phyloP scores from a whole-genome alignment of 352 stramenopile genomes.

The Phytophthora sp. region DNA sequence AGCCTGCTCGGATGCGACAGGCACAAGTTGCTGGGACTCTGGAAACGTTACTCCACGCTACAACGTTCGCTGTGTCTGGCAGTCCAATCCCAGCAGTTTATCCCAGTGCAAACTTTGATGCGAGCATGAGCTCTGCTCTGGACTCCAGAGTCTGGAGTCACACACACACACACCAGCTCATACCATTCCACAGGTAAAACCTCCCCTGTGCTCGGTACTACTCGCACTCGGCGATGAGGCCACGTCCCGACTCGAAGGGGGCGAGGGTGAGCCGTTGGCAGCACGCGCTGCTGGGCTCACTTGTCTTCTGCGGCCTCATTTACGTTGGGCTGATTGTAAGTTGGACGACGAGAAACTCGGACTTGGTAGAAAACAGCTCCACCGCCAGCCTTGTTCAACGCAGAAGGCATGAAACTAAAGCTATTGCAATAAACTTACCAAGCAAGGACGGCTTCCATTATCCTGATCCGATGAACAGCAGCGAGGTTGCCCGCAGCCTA shows the following conservation, averaged over 20 bases:
- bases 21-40: too few relatives aligned
- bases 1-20: too few relatives aligned
- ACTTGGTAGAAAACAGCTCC: not conserved
- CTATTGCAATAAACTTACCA: too few relatives aligned
- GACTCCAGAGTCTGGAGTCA: not conserved
- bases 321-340: constrained; percentile 6
- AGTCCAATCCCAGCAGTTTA: constrained; percentile 12
- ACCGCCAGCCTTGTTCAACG: not conserved
- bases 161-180: not conserved
- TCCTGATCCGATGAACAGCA: too few relatives aligned
- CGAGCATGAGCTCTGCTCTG: constrained; percentile 1
- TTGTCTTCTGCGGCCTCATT: constrained; percentile 13
- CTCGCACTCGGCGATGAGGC: not conserved
- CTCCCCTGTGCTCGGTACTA: too few relatives aligned
- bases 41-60: too few relatives aligned
- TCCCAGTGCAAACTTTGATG: constrained; percentile 3
- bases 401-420: too few relatives aligned
- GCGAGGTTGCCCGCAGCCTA: too few relatives aligned
- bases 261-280: not conserved
- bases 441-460: too few relatives aligned
- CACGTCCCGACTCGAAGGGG: constrained; percentile 1
- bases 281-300: not conserved
- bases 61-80: too few relatives aligned
- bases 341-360: constrained; percentile 6
- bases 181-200: not conserved